Evolutionary conservation across 2,329 filamentous ascomycete species (phyloP).

Genomic region (Neoarthrinium moseri): DNA sequence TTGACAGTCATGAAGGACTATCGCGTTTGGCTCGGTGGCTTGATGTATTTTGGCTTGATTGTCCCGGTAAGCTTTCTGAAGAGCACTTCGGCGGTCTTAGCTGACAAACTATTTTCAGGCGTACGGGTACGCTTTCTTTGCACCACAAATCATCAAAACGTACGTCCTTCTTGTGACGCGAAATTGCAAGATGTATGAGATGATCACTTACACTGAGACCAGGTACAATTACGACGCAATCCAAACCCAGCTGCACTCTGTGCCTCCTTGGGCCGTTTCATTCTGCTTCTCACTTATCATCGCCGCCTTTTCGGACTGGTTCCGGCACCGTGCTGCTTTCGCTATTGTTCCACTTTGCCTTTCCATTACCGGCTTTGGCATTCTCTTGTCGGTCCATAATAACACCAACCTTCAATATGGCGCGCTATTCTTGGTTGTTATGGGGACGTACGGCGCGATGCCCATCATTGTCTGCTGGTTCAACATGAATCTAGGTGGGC

Average conservation of each 20-base stretch:
- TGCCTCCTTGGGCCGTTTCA: conserved; percentile 63
- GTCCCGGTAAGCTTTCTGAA: conserved; percentile 46
- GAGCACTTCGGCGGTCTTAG: too few species aligned
- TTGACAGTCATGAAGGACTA: conserved; percentile 67
- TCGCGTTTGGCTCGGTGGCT: conserved; percentile 70
- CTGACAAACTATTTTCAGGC: conserved; percentile 35
- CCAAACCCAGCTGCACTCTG: conserved; percentile 56
- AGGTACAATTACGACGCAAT: conserved; percentile 56
- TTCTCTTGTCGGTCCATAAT: conserved; percentile 70
- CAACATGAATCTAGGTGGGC: conserved; percentile 75
- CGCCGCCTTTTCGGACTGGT: conserved; percentile 69
- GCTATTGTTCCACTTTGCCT: conserved; percentile 67
- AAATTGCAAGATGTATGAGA: background rate
- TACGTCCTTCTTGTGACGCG: conserved; percentile 27
- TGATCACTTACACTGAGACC: background rate
- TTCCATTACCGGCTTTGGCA: conserved; percentile 71
- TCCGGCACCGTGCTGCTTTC: conserved; percentile 74
- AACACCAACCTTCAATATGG: conserved; percentile 69
- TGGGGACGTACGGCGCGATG: conserved; percentile 84
- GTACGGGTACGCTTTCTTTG: conserved; percentile 77
- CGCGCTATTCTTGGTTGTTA: conserved; percentile 78
- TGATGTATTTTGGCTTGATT: conserved; percentile 81
- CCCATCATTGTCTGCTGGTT: conserved; percentile 84
- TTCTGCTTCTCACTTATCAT: conserved; percentile 78
- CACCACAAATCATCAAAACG: conserved; percentile 67